A percentile compares a stretch with the other conserved stretches of the same genome.
These are phyloP conservation scores for Coniosporium apollinis DNA, from an alignment of 495 filamentous ascomycete genomes.

Conservation along the genomic window DNA sequence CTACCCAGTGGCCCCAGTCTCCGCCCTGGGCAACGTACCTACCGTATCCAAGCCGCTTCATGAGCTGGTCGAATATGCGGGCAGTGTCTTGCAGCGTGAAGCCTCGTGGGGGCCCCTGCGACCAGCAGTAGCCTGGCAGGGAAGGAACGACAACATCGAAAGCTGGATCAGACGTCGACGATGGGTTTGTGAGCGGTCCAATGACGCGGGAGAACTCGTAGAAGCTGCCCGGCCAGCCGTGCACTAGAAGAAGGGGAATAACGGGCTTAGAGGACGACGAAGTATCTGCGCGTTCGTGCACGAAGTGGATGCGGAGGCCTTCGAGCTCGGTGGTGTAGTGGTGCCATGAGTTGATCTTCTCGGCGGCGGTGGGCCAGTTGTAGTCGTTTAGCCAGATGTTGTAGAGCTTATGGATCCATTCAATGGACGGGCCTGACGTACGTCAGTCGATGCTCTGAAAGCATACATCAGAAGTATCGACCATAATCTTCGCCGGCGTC, in stretches of 20 bases:
- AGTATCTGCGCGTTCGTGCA: neutral
- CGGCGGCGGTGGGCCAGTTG: constrained; percentile 2
- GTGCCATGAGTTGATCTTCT: constrained; percentile 4
- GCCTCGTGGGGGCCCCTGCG: constrained; percentile 3
- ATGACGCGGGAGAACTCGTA: constrained; percentile 21
- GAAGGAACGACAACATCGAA: constrained; percentile 27
- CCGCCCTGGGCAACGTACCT: constrained; percentile 7
- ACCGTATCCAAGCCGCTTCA: constrained; percentile 13
- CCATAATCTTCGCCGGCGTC: constrained; percentile 8
- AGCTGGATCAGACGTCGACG: constrained; percentile 13
- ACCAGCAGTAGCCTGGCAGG: constrained; percentile 19
- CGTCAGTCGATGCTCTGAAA: no score
- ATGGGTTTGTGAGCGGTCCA: constrained; percentile 9
- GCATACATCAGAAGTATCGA: neutral
- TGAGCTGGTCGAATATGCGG: constrained; percentile 8
- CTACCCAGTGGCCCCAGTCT: constrained; percentile 9
- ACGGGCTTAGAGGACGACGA: neutral
- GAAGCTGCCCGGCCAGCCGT: constrained; percentile 28
- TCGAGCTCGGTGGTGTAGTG: constrained; percentile 7
- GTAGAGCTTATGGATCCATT: constrained; percentile 3
- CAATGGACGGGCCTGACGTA: neutral
- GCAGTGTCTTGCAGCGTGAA: constrained; percentile 12
- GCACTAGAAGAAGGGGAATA: constrained; percentile 23
- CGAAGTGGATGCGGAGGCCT: constrained; percentile 6
- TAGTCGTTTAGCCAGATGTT: constrained; percentile 6